A percentile compares a stretch with the other conserved stretches of the same genome.
Evolutionary conservation across 2,329 filamentous ascomycete genomes (phyloP).

Genomic region (Fusarium verticillioides): DNA sequence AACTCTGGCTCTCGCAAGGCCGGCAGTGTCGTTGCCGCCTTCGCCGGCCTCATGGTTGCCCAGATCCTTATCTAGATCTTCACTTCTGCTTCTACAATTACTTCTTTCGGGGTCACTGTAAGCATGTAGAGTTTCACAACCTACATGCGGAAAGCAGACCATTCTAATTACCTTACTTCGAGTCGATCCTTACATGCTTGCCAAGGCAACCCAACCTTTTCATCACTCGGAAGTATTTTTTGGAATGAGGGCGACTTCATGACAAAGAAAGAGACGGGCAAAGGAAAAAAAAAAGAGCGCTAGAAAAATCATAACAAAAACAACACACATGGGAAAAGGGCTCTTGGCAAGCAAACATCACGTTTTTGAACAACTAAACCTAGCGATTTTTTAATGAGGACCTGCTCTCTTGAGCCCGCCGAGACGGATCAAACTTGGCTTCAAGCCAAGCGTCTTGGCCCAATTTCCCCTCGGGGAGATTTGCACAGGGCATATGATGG

Average conservation of each 20-base stretch:
- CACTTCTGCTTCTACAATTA: slow-evolving; percentile 43
- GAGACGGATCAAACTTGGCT: slow-evolving; percentile 1
- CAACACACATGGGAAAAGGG: slow-evolving; percentile 9
- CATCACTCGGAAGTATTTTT: slow-evolving; percentile 24
- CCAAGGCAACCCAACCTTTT: slow-evolving; percentile 34
- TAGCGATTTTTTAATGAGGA: slow-evolving; percentile 42
- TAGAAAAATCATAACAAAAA: slow-evolving; percentile 13
- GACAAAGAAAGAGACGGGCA: slow-evolving; percentile 21
- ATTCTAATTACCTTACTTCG: slow-evolving; percentile 48
- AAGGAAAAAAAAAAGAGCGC: slow-evolving; percentile 2
- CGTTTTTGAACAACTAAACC: slow-evolving; percentile 31
- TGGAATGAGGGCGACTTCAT: slow-evolving; percentile 22
- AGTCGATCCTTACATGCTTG: slow-evolving; percentile 45
- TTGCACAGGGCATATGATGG: slow-evolving; percentile 9
- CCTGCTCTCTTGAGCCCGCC: slow-evolving; percentile 34
- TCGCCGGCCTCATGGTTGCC: slow-evolving; percentile 44
- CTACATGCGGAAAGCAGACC: slow-evolving; percentile 44
- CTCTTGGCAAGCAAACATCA: slow-evolving; percentile 39
- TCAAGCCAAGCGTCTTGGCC: slow-evolving; percentile 10
- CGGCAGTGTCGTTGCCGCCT: slow-evolving; percentile 44
- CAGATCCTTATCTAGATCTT: slow-evolving; percentile 48
- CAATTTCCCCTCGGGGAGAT: slow-evolving; percentile 1
- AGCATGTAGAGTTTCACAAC: slow-evolving; percentile 42
- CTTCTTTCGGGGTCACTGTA: slow-evolving; percentile 29
- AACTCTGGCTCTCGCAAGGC: slow-evolving; percentile 45